Evolutionary conservation across 805 yeast species (phyloP), one percentile per base, ranked within the genome.

Genomic region (Candida nemodendra): DNA sequence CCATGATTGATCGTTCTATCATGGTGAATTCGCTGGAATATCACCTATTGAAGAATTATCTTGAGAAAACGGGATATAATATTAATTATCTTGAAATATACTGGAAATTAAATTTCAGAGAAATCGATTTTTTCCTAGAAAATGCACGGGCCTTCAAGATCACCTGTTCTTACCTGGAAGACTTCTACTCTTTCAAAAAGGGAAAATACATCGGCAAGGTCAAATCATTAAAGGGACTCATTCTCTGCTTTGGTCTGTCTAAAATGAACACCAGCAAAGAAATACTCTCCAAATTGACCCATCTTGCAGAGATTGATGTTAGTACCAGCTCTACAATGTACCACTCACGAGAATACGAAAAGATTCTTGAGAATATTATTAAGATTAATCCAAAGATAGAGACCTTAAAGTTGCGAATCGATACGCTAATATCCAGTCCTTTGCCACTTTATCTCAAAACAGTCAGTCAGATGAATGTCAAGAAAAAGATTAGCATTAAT

Each of bases 301-400:
- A 38, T 13, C 27, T 45, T 23, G 34, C 44, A 11, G 50, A 45
- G 22, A 30, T 45, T 13, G 50, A 45, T 18, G 39, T 45, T 12
- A 38, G 47, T 30, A 42, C 50, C 4, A 45, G 41, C 41, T 45
- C 50, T 16, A 45, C 50, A 19, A 45, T 45, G 50, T 45, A 45
- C 33, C 50, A 45, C 19, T 45, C 46, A 9, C 27, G 47, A 9
- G 50, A 45, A 24, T 45, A 45, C 36, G 50, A 45, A 18, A 30
- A 45, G 22, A 42, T 45, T n/a, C 28, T 45, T n/a, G 46, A 45
- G 23, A 45, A 37, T 15, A 42, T 45, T 29, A 39, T 45, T 12
- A 18, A 26, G 19, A 30, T 45, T 28, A 45, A 45, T 21, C 44
- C 47, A 2, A 36, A 42, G 18, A 45, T 45, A 17, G 34, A 45